phyloP scores from a whole-genome alignment of 1,139 yeast genomes.

The Geotrichum reessii region DNA sequence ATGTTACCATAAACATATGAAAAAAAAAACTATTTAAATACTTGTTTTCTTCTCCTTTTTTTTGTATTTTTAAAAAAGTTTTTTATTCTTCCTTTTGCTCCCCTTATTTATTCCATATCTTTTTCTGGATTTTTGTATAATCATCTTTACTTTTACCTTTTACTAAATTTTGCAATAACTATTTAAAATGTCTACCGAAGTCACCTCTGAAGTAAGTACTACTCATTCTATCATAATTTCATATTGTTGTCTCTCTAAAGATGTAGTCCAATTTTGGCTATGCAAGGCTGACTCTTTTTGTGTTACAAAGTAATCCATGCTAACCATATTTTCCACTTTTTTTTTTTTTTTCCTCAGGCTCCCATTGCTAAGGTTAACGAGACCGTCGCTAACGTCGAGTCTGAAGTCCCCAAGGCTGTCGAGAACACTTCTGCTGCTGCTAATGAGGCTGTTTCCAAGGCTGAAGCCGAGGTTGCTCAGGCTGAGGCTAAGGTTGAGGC shows the following conservation, averaged over 20 bases:
- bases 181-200: neutral
- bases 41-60: neutral
- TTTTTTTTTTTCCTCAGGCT: neutral
- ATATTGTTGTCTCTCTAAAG: neutral
- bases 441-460: constrained; percentile 18
- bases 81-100: constrained; percentile 1
- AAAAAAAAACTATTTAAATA: neutral
- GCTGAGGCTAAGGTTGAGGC: constrained; percentile 18
- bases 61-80: neutral
- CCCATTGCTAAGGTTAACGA: constrained; percentile 11
- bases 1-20: neutral
- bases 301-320: neutral
- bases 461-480: constrained; percentile 22
- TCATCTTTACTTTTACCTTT: neutral
- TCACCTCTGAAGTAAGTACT: constrained; percentile 2
- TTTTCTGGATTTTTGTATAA: neutral
- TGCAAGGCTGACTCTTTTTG: neutral
- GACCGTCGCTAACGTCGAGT: constrained; percentile 16
- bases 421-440: constrained; percentile 22
- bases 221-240: neutral
- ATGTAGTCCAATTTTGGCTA: neutral
- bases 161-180: neutral
- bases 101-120: neutral
- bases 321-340: neutral
- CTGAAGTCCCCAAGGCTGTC: constrained; percentile 19